These are phyloP conservation scores for Yarrowia bubula DNA, from an alignment of 805 yeast species.

Conservation along the genomic window DNA sequence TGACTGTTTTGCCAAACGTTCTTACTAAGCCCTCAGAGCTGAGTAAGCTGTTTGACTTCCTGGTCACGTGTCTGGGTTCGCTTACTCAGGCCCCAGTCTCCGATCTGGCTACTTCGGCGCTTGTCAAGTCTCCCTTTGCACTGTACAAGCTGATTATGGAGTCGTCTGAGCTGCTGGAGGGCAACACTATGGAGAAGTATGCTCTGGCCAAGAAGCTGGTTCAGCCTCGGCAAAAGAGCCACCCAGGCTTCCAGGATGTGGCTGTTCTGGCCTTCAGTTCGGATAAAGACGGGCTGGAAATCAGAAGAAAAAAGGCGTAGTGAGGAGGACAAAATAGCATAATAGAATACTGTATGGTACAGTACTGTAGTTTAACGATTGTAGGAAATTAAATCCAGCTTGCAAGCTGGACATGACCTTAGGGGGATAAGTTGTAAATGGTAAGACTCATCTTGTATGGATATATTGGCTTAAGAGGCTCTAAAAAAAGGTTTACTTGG, in stretches of 20 bases:
- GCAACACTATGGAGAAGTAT: constrained; percentile 38
- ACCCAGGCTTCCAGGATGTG: constrained; percentile 35
- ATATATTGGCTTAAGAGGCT: too few species aligned
- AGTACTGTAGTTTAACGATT: too few species aligned
- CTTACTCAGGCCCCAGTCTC: background rate
- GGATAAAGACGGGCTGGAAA: constrained; percentile 39
- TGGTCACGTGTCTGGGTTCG: background rate
- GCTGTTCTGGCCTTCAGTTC: constrained; percentile 42
- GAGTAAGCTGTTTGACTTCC: background rate
- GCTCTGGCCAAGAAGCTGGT: constrained; percentile 37
- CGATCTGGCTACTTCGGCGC: constrained; percentile 28
- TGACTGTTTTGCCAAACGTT: background rate
- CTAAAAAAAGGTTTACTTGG: too few species aligned
- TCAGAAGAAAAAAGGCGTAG: constrained; percentile 18
- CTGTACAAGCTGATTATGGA: constrained; percentile 37
- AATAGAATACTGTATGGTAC: background rate
- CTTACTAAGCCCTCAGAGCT: background rate
- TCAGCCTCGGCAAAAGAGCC: constrained; percentile 32
- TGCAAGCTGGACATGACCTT: too few species aligned
- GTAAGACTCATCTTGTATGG: too few species aligned
- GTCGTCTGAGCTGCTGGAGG: constrained; percentile 33
- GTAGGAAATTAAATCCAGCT: too few species aligned
- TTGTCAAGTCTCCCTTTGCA: constrained; percentile 36
- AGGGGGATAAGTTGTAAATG: too few species aligned
- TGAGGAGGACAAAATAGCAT: background rate